These are phyloP conservation scores for Colletotrichum somersetense DNA, from an alignment of 2,329 filamentous ascomycete species.

Conservation along the genomic window DNA sequence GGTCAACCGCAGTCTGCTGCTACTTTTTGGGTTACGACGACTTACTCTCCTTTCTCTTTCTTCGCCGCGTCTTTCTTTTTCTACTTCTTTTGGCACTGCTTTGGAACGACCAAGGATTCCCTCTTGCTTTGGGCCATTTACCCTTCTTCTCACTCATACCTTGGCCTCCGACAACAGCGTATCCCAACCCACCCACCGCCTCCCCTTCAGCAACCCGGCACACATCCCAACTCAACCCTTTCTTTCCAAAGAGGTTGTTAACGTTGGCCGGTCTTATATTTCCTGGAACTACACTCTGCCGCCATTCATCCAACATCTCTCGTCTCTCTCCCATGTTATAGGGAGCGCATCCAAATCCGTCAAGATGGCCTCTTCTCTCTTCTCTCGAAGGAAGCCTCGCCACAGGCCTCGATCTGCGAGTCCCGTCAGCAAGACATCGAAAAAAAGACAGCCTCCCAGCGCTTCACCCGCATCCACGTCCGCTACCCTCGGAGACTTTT, in stretches of 20 bases:
- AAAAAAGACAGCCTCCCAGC: not conserved
- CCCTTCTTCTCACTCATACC: not conserved
- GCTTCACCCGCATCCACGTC: not conserved
- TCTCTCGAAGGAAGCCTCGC: slow-evolving; percentile 25
- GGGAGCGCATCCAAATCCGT: not conserved
- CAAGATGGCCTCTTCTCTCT: slow-evolving; percentile 27
- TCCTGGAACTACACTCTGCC: not conserved
- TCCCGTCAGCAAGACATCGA: not conserved
- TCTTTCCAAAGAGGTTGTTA: not conserved
- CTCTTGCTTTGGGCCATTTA: not conserved
- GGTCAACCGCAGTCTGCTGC: slow-evolving; percentile 2
- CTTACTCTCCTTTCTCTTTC: not conserved
- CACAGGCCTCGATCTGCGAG: slow-evolving; percentile 12
- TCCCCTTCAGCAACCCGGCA: not conserved
- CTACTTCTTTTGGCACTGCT: not conserved
- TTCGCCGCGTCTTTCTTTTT: not conserved
- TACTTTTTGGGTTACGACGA: not conserved
- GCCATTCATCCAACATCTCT: not conserved
- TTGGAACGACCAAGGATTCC: not conserved
- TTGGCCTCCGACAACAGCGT: not conserved
- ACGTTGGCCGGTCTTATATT: not conserved
- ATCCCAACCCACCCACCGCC: not conserved
- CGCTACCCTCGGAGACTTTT: slow-evolving; percentile 26
- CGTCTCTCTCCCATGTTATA: not conserved
- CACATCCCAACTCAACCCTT: not conserved